Percentiles rank a stretch among this genome's conserved stretches.
Evolutionary conservation across 2,329 filamentous ascomycete species (phyloP).

Genomic region (Diatrype stigma): DNA sequence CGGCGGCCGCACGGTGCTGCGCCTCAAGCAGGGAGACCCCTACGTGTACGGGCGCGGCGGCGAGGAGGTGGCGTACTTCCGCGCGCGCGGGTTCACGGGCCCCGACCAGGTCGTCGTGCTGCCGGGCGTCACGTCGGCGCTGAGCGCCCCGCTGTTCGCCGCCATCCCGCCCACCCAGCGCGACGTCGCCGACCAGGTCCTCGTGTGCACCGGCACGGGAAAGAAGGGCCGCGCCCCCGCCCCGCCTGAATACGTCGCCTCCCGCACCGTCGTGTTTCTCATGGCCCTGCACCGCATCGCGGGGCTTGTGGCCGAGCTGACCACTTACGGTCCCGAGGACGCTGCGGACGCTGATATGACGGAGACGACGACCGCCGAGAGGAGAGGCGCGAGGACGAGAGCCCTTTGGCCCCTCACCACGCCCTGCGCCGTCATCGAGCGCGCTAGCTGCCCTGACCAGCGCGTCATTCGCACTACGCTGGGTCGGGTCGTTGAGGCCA

Average conservation of each 20-base stretch:
- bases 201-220: conserved; percentile 95
- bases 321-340: conserved; percentile 33
- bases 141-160: conserved; percentile 85
- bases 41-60: conserved; percentile 94
- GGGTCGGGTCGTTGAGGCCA: conserved; percentile 70
- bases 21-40: conserved; percentile 93
- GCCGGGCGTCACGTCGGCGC: conserved; percentile 84
- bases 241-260: conserved; percentile 74
- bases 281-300: conserved; percentile 89
- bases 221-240: conserved; percentile 78
- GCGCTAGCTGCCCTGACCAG: conserved; percentile 92
- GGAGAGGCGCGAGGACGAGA: conserved; percentile 1
- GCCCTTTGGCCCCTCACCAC: conserved; percentile 68
- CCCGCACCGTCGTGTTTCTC: conserved; percentile 83
- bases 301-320: conserved; percentile 70
- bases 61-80: conserved; percentile 86
- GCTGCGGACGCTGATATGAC: conserved; percentile 24
- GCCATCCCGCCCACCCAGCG: conserved; percentile 84
- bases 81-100: conserved; percentile 62
- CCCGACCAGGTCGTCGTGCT: conserved; percentile 63
- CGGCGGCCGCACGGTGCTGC: conserved; percentile 72
- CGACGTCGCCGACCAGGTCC: conserved; percentile 83
- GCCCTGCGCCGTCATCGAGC: conserved; percentile 88
- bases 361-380: background rate
- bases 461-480: conserved; percentile 86